phyloP scores from a whole-genome alignment of 805 yeast genomes.

The Hanseniaspora taiwanica region DNA sequence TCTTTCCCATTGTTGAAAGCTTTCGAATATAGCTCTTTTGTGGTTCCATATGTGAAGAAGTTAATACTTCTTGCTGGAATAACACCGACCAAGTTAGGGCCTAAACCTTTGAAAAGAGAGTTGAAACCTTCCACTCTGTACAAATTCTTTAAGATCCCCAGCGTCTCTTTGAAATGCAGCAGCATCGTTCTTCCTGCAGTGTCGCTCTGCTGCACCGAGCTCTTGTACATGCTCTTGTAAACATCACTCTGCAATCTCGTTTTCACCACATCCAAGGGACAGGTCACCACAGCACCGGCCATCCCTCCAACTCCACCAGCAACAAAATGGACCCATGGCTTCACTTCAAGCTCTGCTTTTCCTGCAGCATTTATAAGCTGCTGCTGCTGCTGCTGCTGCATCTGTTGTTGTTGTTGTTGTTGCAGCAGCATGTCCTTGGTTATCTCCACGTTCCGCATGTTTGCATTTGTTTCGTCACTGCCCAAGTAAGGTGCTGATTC shows the following conservation, averaged over 20 bases:
- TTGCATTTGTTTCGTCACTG: constrained; percentile 57
- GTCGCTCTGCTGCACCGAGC: constrained; percentile 9
- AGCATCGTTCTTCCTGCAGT: constrained; percentile 2
- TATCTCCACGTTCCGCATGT: not conserved
- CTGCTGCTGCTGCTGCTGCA: constrained; percentile 4
- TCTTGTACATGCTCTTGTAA: constrained; percentile 42
- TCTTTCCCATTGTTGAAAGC: constrained; percentile 64
- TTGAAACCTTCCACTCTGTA: constrained; percentile 67
- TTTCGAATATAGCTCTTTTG: constrained; percentile 60
- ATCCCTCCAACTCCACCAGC: constrained; percentile 94
- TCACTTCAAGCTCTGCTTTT: constrained; percentile 16
- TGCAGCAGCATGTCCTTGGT: constrained; percentile 10
- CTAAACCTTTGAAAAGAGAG: constrained; percentile 86
- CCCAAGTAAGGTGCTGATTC: constrained; percentile 50
- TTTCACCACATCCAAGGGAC: constrained; percentile 93
- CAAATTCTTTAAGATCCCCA: constrained; percentile 53
- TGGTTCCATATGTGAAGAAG: constrained; percentile 92
- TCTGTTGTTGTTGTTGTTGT: constrained; percentile 13
- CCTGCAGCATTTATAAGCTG: constrained; percentile 5
- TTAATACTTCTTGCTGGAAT: constrained; percentile 96
- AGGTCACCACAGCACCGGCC: constrained; percentile 90
- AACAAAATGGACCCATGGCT: constrained; percentile 67
- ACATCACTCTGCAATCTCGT: constrained; percentile 89
- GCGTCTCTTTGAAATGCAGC: constrained; percentile 69
- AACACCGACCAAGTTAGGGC: constrained; percentile 94